phyloP scores from a whole-genome alignment of 1,284 basidiomycete genomes.

The Tremellales sp. region DNA sequence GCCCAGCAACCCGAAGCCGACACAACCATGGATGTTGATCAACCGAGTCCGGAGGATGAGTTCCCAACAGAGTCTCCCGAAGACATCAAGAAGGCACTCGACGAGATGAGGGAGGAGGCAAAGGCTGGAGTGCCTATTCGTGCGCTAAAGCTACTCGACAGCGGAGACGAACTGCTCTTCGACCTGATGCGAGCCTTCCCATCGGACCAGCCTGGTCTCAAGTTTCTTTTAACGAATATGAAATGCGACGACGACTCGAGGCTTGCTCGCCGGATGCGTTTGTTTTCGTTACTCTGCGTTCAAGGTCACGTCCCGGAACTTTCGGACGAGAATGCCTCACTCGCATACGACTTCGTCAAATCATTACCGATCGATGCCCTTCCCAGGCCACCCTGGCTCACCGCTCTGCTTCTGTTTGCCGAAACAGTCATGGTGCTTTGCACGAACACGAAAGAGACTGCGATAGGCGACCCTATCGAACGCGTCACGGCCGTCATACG shows the following conservation, averaged over 20 bases:
- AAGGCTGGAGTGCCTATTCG: slow-evolving; percentile 48
- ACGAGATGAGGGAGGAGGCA: slow-evolving; percentile 63
- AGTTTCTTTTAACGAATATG: slow-evolving; percentile 19
- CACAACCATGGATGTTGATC: slow-evolving; percentile 12
- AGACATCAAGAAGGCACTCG: slow-evolving; percentile 53
- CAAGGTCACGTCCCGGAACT: slow-evolving; percentile 12
- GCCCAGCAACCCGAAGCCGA: slow-evolving; percentile 3
- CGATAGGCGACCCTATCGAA: slow-evolving; percentile 23
- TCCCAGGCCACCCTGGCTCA: slow-evolving; percentile 70
- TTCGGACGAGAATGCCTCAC: slow-evolving; percentile 26
- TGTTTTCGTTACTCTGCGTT: slow-evolving; percentile 67
- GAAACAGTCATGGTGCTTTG: slow-evolving; percentile 75
- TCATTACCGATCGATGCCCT: slow-evolving; percentile 54
- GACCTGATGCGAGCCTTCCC: slow-evolving; percentile 77
- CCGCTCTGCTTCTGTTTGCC: slow-evolving; percentile 68
- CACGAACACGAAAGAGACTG: slow-evolving; percentile 61
- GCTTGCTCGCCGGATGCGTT: slow-evolving; percentile 67
- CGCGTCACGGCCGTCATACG: slow-evolving; percentile 30
- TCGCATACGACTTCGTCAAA: slow-evolving; percentile 63
- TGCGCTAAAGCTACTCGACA: slow-evolving; percentile 75
- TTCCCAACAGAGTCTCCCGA: slow-evolving; percentile 8
- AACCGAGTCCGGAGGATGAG: background rate
- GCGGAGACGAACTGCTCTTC: slow-evolving; percentile 81
- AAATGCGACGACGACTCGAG: background rate
- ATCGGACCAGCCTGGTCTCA: slow-evolving; percentile 44